A percentile compares a stretch with the other conserved stretches of the same genome.
These are phyloP conservation scores for Acanthamoeba sp. DNA, from an alignment of 208 protist species.

Conservation along the genomic window DNA sequence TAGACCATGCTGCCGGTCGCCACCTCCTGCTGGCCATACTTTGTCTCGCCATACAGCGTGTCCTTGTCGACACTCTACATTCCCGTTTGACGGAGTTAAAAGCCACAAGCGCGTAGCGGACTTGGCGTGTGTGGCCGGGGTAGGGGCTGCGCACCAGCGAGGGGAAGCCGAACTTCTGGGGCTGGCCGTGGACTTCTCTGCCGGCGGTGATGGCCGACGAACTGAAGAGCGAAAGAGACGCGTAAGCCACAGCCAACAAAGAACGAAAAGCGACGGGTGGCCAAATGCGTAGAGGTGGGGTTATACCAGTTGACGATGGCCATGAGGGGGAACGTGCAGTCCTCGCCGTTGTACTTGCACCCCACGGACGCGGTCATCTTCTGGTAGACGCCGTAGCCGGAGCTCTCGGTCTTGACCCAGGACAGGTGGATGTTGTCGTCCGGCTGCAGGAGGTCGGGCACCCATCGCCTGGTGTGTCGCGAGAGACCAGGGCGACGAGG, in stretches of 20 bases:
- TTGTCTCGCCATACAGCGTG: constrained; percentile 21
- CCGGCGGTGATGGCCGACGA: constrained; percentile 57
- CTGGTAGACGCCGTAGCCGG: constrained; percentile 39
- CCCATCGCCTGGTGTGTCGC: background rate
- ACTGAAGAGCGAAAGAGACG: background rate
- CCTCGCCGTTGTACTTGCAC: constrained; percentile 22
- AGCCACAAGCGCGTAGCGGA: too few relatives aligned
- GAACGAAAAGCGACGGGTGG: too few relatives aligned
- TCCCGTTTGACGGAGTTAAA: background rate
- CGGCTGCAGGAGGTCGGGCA: background rate
- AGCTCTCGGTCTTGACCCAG: constrained; percentile 67
- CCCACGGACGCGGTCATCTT: constrained; percentile 2
- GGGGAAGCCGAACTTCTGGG: constrained; percentile 69
- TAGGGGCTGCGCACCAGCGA: background rate
- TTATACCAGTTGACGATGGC: constrained; percentile 24
- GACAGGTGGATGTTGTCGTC: constrained; percentile 12
- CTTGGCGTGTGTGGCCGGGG: too few relatives aligned
- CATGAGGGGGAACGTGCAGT: constrained; percentile 25
- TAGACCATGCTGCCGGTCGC: constrained; percentile 37
- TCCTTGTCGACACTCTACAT: constrained; percentile 47
- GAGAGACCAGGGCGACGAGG: too few relatives aligned
- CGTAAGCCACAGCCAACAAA: too few relatives aligned
- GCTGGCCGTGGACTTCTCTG: constrained; percentile 54
- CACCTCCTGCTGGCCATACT: constrained; percentile 40
- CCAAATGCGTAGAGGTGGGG: background rate